Evolutionary conservation across 257 asterid species (phyloP), one percentile per base, ranked within the genome.

Genomic region (Rehmannia glutinosa): DNA sequence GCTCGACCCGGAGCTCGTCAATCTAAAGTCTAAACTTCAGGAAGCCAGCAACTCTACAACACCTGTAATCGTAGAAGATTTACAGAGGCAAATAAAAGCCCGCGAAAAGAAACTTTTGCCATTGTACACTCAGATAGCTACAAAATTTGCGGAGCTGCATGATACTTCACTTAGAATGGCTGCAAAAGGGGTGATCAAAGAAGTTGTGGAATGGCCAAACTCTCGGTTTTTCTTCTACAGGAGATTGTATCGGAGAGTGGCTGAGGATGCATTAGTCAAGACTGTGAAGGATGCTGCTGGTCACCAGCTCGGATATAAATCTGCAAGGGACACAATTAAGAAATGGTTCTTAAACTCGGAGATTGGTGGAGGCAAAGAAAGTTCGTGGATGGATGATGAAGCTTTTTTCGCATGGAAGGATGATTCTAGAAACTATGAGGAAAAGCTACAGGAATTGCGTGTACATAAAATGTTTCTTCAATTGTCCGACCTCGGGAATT

Each of bases 151-250:
- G 0, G 99, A 94, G 72, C 78, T 94, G 60, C 99, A 94, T 13
- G 99, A 94, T 61, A 91, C 96, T 20, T 91, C 99, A 3, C 79
- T 83, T 21, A 78, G 99, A 77, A 88, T 94, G 99, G 97, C 97
- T 6, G 96, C 96, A 0, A 94, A 89, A 75, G 97, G 96, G 73
- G 99, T 89, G 52, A 85, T 91, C 63, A 83, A 69, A 24, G 75
- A 86, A 53, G 96, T 94, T 5, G 95, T 94, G 35, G 91, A 85
- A 47, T 94, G 99, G 99, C 36, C 75, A n/a, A 60, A 74, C 12
- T 91, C 97, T 6, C 86, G 97, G 15, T 73, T 64, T 0, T 94
- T 85, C 86, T 91, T 94, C 83, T 81, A 82, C 78, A 70, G 13
- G 39, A 86, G 98, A 62, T 70, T 94, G 80, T 81, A 51, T 15